Base-by-base conservation (phyloP, 805 yeast species). In the Pichia manshurica region DNA sequence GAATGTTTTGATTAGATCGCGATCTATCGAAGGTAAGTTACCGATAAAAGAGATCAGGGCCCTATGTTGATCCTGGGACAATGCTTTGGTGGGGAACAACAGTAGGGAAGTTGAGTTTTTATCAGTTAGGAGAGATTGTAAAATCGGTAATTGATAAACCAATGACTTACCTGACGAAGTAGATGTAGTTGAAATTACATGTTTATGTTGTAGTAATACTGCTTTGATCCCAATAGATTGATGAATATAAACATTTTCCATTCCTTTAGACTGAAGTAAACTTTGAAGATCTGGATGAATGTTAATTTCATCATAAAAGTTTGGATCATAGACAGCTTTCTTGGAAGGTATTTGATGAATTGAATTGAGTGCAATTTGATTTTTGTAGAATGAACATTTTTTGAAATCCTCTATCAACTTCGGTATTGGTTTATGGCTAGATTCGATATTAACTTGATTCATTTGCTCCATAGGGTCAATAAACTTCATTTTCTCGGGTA, bases 111-210 rank as follows among this genome's bases (percentile, higher is more conserved):
- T 86, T 4, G 76, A 56, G 29, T 67, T 68, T 10, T 68, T 67
- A 38, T 61, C 71, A 9, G 60, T 56, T 39, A 76, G 71, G 44
- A 73, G 65, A 44, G 67, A 72, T 44, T 73, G 69, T 9, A 90
- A 61, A 2, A 91, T 86, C 0, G 98, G 96, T 2, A 89, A 65
- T 63, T 93, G 99, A 59, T 90, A 93, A 25, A 93, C 86, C 51
- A 93, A 69, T 0, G 98, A 90, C 58, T 93, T 93, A 42, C 99
- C 99, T 0, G 97, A 89, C 0, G 97, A 88, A 0, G 99, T 93
- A 0, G 97, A 81, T 0, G 99, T 93, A n/a, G 96, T 82, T 2
- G 90, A 81, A 38, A 93, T 86, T 4, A 89, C 88, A 64, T 90
- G 81, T 42, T 77, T 70, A 0, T 80, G 79, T 0, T 66, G 56